Evolutionary conservation across 192 early-diverging fungal species (phyloP).

Genomic region (Geosiphon pyriformis): DNA sequence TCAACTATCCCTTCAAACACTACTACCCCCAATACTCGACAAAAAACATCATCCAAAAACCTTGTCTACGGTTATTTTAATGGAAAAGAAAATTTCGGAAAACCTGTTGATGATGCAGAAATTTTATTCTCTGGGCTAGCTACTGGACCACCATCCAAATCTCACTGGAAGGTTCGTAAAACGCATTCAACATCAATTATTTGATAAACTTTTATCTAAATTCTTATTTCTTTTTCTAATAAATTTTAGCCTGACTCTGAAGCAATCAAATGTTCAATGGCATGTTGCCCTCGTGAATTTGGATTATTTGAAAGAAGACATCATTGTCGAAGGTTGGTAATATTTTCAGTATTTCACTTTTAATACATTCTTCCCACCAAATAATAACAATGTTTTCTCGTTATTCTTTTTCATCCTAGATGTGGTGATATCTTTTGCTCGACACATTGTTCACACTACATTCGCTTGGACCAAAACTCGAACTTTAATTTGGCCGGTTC

Average conservation of each 20-base stretch:
- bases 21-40: neutral
- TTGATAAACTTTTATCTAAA: neutral
- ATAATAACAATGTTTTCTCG: too few relatives aligned
- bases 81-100: neutral
- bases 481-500: constrained; percentile 28
- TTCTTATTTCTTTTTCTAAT: neutral
- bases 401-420: too few relatives aligned
- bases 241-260: constrained; percentile 30
- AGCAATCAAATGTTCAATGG: constrained; percentile 26
- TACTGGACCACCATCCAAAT: neutral
- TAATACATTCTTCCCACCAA: neutral
- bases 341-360: neutral
- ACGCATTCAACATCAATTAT: too few relatives aligned
- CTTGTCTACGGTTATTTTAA: neutral
- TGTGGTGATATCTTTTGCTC: constrained; percentile 41
- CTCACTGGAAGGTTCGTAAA: constrained; percentile 19
- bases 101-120: neutral
- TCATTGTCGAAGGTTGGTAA: constrained; percentile 30
- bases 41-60: neutral
- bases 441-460: constrained; percentile 33
- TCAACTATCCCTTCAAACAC: neutral
- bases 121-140: neutral
- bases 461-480: constrained; percentile 34
- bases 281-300: constrained; percentile 28
- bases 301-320: constrained; percentile 34